Conservation (phyloP, 352 stramenopile species). For the Phytophthora nicotianae region DNA sequence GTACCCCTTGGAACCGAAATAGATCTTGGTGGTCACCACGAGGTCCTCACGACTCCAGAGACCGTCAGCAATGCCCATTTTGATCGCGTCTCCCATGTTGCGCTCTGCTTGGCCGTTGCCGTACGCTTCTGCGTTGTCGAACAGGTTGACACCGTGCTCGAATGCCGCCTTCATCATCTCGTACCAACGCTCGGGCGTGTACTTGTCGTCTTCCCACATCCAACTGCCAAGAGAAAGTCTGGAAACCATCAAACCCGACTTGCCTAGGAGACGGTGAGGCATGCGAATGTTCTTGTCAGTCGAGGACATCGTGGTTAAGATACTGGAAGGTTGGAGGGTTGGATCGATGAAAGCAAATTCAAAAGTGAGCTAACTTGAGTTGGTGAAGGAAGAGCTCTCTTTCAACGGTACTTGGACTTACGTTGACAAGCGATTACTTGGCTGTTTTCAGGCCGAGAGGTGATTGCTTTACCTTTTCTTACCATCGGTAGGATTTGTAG, state of each 20-base stretch:
- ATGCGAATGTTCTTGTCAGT: not conserved
- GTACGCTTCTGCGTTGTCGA: constrained; percentile 50
- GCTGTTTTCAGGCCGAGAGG: not conserved
- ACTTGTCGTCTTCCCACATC: constrained; percentile 25
- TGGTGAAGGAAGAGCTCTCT: not conserved
- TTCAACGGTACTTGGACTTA: not conserved
- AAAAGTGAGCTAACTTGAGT: not conserved
- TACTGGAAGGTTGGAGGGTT: not conserved
- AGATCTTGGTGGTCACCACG: constrained; percentile 70
- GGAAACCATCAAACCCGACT: constrained; percentile 5
- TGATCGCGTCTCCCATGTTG: constrained; percentile 39
- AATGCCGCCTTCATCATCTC: constrained; percentile 42
- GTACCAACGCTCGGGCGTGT: constrained; percentile 26
- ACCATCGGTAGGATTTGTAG: too few relatives aligned
- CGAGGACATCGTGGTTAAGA: not conserved
- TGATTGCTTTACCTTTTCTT: not conserved
- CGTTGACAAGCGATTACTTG: not conserved
- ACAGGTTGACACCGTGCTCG: constrained; percentile 60
- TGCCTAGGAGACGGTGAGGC: constrained; percentile 4
- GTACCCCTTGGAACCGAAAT: constrained; percentile 30
- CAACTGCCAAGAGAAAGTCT: constrained; percentile 35
- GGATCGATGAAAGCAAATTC: not conserved
- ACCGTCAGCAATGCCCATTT: constrained; percentile 32
- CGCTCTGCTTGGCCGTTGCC: constrained; percentile 34
- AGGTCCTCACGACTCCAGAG: constrained; percentile 46